Conservation (phyloP, 2,329 filamentous ascomycete species). For the Gyromitra esculenta region DNA sequence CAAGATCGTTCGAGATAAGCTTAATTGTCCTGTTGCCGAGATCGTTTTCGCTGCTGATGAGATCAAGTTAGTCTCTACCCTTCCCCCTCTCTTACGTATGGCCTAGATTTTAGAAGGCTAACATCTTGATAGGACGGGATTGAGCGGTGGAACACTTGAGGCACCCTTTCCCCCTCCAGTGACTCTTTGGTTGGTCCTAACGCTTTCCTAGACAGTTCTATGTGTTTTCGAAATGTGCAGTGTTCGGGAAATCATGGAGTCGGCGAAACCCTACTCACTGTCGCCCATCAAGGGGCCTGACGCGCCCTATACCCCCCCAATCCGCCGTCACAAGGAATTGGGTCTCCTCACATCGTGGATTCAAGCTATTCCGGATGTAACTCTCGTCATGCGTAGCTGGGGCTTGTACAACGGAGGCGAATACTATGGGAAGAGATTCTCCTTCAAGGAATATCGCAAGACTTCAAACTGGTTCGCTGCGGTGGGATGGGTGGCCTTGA, state of each 20-base stretch:
- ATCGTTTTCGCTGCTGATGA: constrained; percentile 66
- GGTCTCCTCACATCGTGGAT: constrained; percentile 69
- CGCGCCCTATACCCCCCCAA: constrained; percentile 62
- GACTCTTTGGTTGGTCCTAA: constrained; percentile 58
- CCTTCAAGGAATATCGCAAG: constrained; percentile 67
- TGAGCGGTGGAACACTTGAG: constrained; percentile 74
- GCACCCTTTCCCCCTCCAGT: constrained; percentile 61
- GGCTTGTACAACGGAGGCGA: constrained; percentile 65
- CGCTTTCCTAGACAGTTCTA: constrained; percentile 60
- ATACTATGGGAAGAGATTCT: constrained; percentile 71
- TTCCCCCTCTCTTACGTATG: background rate
- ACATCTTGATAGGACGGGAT: constrained; percentile 61
- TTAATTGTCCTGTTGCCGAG: constrained; percentile 66
- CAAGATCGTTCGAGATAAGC: constrained; percentile 64
- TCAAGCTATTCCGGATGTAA: constrained; percentile 65
- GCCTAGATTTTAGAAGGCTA: constrained; percentile 20
- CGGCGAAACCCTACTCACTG: constrained; percentile 66
- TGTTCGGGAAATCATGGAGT: constrained; percentile 63
- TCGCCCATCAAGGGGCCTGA: constrained; percentile 65
- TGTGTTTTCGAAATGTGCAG: constrained; percentile 67
- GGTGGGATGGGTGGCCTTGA: constrained; percentile 64
- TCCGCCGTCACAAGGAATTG: constrained; percentile 65
- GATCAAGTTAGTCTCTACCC: constrained; percentile 60
- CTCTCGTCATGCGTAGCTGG: constrained; percentile 71
- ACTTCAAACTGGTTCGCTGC: constrained; percentile 66